These are phyloP conservation scores for Kingdonia uniflora DNA, from an alignment of 164 flowering plant species.

Conservation along the genomic window DNA sequence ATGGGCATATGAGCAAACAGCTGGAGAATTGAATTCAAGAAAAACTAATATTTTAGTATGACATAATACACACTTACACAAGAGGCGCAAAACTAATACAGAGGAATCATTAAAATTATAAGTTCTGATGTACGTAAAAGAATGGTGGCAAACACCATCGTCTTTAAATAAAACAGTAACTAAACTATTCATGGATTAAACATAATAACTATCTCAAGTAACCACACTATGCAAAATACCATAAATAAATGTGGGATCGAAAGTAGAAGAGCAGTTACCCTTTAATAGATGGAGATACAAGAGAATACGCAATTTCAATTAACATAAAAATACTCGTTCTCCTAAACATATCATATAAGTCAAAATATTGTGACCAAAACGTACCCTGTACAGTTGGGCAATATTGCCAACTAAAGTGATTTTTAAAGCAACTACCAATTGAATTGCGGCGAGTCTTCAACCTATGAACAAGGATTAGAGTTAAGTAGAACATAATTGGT, in stretches of 20 bases:
- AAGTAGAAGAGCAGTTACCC: too few species aligned
- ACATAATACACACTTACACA: too few species aligned
- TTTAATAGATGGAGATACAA: not conserved
- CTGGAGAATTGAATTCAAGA: conserved; percentile 24
- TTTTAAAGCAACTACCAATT: too few species aligned
- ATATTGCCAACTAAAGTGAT: not conserved
- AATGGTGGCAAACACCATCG: not conserved
- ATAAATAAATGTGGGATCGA: too few species aligned
- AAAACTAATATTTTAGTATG: not conserved
- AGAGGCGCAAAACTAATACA: not conserved
- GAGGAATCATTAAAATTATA: not conserved
- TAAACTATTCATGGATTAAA: not conserved
- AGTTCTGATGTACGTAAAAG: too few species aligned
- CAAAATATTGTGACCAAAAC: too few species aligned
- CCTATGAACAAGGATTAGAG: not conserved
- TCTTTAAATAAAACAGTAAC: not conserved
- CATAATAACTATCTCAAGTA: not conserved
- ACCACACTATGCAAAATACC: not conserved
- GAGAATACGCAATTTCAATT: too few species aligned
- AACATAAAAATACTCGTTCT: too few species aligned
- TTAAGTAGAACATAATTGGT: not conserved
- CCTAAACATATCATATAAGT: too few species aligned
- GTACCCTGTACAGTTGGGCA: not conserved
- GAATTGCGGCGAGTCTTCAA: not conserved
- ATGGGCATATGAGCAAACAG: conserved; percentile 50